A percentile compares a stretch with the other conserved stretches of the same genome.
Evolutionary conservation across 1,284 basidiomycete species (phyloP).

Genomic region (Cystobasidiaceae sp.): DNA sequence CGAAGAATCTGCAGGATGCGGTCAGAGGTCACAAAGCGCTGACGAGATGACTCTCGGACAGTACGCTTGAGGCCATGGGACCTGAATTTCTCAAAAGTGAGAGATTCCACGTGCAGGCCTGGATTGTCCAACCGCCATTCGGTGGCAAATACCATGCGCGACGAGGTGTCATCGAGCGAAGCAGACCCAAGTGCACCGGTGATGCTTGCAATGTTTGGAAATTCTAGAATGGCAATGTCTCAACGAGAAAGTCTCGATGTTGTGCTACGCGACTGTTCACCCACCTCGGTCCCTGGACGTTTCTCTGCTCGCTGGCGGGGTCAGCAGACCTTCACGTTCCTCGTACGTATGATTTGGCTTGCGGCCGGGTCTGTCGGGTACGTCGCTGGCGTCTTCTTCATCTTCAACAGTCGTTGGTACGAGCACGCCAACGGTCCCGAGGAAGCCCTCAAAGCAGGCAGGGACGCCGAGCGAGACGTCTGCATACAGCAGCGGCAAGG

Average conservation of each 20-base stretch:
- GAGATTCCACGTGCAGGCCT: conserved; percentile 58
- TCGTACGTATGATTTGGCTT: background rate
- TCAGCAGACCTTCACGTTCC: conserved; percentile 7
- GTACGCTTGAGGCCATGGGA: conserved; percentile 91
- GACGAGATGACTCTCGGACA: conserved; percentile 79
- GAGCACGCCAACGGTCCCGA: conserved; percentile 4
- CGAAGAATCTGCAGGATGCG: conserved; percentile 53
- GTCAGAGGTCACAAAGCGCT: conserved; percentile 86
- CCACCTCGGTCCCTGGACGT: conserved; percentile 18
- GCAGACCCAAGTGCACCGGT: background rate
- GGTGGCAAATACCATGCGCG: conserved; percentile 6
- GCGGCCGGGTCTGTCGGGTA: background rate
- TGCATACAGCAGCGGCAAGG: background rate
- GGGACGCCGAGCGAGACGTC: conserved; percentile 5
- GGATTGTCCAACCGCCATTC: conserved; percentile 16
- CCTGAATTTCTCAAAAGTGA: conserved; percentile 88
- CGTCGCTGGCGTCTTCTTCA: background rate
- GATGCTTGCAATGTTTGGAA: background rate
- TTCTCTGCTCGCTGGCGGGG: conserved; percentile 17
- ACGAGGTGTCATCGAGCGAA: background rate
- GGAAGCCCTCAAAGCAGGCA: conserved; percentile 12
- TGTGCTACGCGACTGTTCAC: no score
- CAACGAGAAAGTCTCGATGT: background rate
- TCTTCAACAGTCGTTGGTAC: background rate
- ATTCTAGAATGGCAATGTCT: background rate